phyloP scores from a whole-genome alignment of 1,284 basidiomycete species.

The Phaffia rhodozyma region DNA sequence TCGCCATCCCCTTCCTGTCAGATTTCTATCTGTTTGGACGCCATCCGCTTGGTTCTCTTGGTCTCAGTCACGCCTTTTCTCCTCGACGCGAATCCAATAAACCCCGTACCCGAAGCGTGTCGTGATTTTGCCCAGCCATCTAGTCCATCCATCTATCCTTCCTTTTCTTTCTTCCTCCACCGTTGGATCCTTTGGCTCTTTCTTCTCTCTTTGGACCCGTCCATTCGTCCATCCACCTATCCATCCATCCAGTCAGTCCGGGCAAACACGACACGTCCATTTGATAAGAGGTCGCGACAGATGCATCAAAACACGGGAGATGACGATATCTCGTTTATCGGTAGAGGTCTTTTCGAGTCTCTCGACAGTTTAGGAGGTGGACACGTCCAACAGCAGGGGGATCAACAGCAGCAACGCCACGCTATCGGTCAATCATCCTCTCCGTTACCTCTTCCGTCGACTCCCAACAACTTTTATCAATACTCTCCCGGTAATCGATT shows the following conservation, averaged over 20 bases:
- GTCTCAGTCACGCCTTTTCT: not conserved
- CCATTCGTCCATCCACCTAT: not conserved
- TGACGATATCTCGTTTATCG: conserved; percentile 13
- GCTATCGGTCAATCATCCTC: not conserved
- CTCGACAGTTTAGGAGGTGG: conserved; percentile 8
- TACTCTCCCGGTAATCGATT: not conserved
- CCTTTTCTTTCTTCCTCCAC: not conserved
- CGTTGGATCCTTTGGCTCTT: no score
- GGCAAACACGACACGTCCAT: not conserved
- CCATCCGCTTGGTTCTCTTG: not conserved
- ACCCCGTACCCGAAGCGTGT: not conserved
- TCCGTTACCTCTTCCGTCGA: not conserved
- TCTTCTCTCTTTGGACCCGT: not conserved
- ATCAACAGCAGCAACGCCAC: no score
- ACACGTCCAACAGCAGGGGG: not conserved
- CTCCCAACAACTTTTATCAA: not conserved
- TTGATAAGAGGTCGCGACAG: no score
- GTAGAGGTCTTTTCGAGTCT: conserved; percentile 14
- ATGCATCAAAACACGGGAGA: conserved; percentile 11
- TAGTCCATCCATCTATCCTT: not conserved
- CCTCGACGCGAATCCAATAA: not conserved
- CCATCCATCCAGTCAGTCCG: not conserved
- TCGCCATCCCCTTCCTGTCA: not conserved
- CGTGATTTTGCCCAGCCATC: not conserved
- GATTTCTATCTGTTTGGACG: not conserved